A percentile compares a stretch with the other conserved stretches of the same genome.
phyloP scores from a whole-genome alignment of 106 monocot genomes.

The Chionographis japonica region DNA sequence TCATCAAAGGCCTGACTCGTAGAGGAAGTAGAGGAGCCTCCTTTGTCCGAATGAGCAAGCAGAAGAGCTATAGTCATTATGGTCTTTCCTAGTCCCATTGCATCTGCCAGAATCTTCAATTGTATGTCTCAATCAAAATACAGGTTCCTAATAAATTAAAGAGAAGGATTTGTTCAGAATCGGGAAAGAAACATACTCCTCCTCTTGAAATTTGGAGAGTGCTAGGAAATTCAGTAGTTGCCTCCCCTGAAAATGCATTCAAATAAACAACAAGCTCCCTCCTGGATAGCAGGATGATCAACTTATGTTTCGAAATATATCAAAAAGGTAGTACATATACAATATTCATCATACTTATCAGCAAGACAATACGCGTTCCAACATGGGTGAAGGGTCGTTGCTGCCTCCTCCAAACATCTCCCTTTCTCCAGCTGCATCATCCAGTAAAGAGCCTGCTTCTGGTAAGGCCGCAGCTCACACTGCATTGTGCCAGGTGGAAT shows the following conservation, averaged over 20 bases:
- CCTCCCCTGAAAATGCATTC: constrained; percentile 91
- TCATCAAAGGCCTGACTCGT: constrained; percentile 22
- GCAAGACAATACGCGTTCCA: constrained; percentile 81
- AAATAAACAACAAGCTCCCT: constrained; percentile 66
- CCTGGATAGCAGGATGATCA: constrained; percentile 29
- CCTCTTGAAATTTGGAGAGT: constrained; percentile 81
- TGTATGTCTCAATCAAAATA: constrained; percentile 10
- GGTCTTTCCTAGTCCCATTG: constrained; percentile 98
- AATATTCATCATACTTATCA: constrained; percentile 58
- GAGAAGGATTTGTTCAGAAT: background rate
- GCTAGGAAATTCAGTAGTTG: constrained; percentile 78
- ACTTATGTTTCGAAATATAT: background rate
- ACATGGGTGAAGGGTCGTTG: constrained; percentile 84
- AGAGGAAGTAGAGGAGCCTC: constrained; percentile 22
- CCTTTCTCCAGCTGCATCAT: constrained; percentile 86
- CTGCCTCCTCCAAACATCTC: constrained; percentile 45
- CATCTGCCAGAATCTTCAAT: constrained; percentile 91
- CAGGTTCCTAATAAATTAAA: background rate
- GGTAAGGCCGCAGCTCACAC: constrained; percentile 83
- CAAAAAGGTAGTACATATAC: background rate
- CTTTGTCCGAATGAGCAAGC: constrained; percentile 54
- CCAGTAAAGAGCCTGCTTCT: constrained; percentile 94
- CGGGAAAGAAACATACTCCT: constrained; percentile 53
- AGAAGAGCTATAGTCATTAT: constrained; percentile 95
- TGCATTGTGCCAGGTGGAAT: constrained; percentile 54